These are phyloP conservation scores for Blastobotrys americana DNA, from an alignment of 805 yeast genomes.

Conservation along the genomic window DNA sequence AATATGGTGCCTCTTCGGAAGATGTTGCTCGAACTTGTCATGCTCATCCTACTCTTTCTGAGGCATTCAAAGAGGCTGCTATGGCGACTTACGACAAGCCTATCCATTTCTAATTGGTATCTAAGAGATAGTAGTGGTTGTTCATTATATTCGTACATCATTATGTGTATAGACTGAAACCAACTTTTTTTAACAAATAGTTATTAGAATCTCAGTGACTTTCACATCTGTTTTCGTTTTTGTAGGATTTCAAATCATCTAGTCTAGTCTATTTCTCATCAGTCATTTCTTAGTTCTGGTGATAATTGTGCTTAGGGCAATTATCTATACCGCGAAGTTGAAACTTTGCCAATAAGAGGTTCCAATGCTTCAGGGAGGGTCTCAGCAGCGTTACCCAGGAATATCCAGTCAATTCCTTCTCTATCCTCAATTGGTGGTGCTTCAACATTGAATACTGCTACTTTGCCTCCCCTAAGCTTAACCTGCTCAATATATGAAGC, in stretches of 20 bases:
- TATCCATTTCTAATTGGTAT: constrained; percentile 61
- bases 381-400: constrained; percentile 72
- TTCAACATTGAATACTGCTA: constrained; percentile 77
- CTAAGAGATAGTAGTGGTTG: too few relatives aligned
- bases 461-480: constrained; percentile 62
- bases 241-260: too few relatives aligned
- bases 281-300: too few relatives aligned
- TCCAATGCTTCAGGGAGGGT: constrained; percentile 60
- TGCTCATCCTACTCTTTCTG: constrained; percentile 97
- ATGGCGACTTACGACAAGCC: constrained; percentile 87
- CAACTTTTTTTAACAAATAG: too few relatives aligned
- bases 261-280: too few relatives aligned
- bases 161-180: too few relatives aligned
- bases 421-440: constrained; percentile 41
- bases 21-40: constrained; percentile 97
- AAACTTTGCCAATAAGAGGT: constrained; percentile 34
- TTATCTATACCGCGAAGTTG: too few relatives aligned
- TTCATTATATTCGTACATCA: too few relatives aligned
- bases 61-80: constrained; percentile 98
- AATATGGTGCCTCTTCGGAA: constrained; percentile 98
- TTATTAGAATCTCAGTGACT: too few relatives aligned
- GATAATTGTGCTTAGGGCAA: too few relatives aligned
- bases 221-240: too few relatives aligned
- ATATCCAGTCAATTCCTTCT: constrained; percentile 57
- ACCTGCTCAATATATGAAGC: constrained; percentile 83